phyloP scores from a whole-genome alignment of 2,329 filamentous ascomycete genomes.

The Monilinia aucupariae region DNA sequence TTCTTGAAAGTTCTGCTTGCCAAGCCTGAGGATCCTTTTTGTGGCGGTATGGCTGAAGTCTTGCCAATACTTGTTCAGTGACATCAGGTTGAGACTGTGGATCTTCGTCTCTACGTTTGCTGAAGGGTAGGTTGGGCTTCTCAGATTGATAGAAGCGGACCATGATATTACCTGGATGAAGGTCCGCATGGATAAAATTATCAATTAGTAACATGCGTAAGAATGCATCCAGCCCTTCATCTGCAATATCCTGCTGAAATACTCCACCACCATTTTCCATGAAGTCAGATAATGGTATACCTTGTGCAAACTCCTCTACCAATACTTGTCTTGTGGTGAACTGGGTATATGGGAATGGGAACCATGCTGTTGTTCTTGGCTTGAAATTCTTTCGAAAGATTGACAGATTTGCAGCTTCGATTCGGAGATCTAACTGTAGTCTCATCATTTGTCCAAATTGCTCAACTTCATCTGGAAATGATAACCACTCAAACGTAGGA shows the following conservation, averaged over 20 bases:
- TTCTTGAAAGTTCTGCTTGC: constrained; percentile 65
- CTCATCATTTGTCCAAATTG: constrained; percentile 99
- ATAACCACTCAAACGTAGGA: constrained; percentile 95
- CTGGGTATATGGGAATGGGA: constrained; percentile 87
- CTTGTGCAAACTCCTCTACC: constrained; percentile 92
- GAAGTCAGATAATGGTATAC: constrained; percentile 85
- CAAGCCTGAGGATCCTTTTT: constrained; percentile 62
- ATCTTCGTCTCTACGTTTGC: constrained; percentile 31
- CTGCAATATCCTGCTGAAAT: constrained; percentile 89
- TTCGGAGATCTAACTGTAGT: constrained; percentile 89
- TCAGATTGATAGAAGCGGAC: constrained; percentile 91
- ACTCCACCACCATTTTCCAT: constrained; percentile 85
- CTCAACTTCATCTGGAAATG: constrained; percentile 84
- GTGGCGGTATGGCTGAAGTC: constrained; percentile 66
- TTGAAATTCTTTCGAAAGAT: constrained; percentile 89
- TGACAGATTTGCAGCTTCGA: constrained; percentile 85
- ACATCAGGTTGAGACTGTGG: constrained; percentile 60
- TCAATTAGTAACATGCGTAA: constrained; percentile 94
- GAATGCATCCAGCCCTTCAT: constrained; percentile 93
- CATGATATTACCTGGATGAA: constrained; percentile 99
- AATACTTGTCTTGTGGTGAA: constrained; percentile 90
- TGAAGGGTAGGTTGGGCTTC: constrained; percentile 59
- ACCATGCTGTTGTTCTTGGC: constrained; percentile 86
- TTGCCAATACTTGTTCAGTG: constrained; percentile 78
- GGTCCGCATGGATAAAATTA: constrained; percentile 94